A percentile compares a stretch with the other conserved stretches of the same genome.
phyloP scores from a whole-genome alignment of 805 yeast genomes.

The Wickerhamomyces alni region DNA sequence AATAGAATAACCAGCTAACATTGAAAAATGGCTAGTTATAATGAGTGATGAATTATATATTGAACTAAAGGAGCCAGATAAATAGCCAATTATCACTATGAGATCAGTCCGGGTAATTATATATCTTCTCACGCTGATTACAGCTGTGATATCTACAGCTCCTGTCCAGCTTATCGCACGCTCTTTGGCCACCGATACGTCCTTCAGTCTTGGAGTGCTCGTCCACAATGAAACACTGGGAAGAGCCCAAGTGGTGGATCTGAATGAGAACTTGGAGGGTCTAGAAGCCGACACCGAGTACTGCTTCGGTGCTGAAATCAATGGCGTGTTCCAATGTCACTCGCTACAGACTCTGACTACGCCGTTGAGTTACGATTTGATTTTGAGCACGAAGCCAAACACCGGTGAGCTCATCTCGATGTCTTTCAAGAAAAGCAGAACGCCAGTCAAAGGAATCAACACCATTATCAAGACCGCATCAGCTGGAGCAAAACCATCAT shows the following conservation, averaged over 20 bases:
- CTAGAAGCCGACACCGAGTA: conserved; percentile 5
- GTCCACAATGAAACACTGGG: conserved; percentile 1
- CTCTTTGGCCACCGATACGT: not conserved
- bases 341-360: conserved; percentile 9
- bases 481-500: conserved; percentile 10
- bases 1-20: not conserved
- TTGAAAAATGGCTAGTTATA: no score
- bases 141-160: not conserved
- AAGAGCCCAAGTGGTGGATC: not conserved
- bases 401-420: conserved; percentile 16
- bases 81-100: no score
- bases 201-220: conserved; percentile 2
- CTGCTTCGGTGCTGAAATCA: conserved; percentile 18
- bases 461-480: conserved; percentile 7
- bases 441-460: conserved; percentile 7
- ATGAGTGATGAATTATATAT: no score
- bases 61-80: no score
- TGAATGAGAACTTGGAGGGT: not conserved
- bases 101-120: not conserved
- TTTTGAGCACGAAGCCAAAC: conserved; percentile 9
- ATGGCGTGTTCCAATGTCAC: conserved; percentile 13
- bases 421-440: conserved; percentile 5
- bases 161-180: conserved; percentile 3
- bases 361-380: conserved; percentile 15
- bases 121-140: not conserved